Evolutionary conservation across 1,284 basidiomycete species (phyloP).

Genomic region (Trichosporon asahii): DNA sequence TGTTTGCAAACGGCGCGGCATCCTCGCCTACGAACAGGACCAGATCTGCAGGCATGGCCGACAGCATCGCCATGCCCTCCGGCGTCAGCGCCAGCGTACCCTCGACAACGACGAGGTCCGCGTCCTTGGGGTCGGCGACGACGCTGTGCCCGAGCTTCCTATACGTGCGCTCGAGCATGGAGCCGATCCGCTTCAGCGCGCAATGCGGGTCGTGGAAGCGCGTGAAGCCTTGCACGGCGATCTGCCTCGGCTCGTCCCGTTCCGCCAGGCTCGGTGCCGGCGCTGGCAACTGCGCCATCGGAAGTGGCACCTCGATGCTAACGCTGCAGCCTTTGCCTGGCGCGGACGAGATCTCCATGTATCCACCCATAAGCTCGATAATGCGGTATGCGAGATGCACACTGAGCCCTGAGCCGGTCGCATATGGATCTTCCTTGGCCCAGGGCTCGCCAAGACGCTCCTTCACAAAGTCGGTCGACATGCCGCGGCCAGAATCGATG

Average conservation of each 20-base stretch:
- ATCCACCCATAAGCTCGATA: slow-evolving; percentile 46
- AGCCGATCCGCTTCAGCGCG: slow-evolving; percentile 24
- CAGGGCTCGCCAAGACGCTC: slow-evolving; percentile 40
- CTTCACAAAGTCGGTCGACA: slow-evolving; percentile 40
- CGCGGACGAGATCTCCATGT: slow-evolving; percentile 46
- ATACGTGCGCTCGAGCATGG: slow-evolving; percentile 34
- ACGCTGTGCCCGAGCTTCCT: slow-evolving; percentile 34
- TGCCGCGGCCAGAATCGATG: slow-evolving; percentile 41
- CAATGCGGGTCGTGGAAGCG: slow-evolving; percentile 4
- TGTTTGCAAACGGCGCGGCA: not conserved
- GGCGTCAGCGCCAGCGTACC: not conserved
- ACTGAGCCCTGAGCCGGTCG: slow-evolving; percentile 43
- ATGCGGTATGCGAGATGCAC: slow-evolving; percentile 48
- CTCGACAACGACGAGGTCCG: not conserved
- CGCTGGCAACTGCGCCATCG: not conserved
- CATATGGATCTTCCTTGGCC: slow-evolving; percentile 46
- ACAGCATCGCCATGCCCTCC: not conserved
- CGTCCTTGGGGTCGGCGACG: not conserved
- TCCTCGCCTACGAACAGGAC: not conserved
- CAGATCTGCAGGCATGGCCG: not conserved
- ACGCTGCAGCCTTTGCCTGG: slow-evolving; percentile 42
- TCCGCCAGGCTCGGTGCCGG: too few species aligned
- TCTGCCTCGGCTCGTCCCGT: slow-evolving; percentile 21
- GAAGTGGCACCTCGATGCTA: slow-evolving; percentile 43
- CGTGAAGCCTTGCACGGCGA: slow-evolving; percentile 38